Conservation (phyloP, 2,329 filamentous ascomycete species). For the Ophiostoma angusticollis region DNA sequence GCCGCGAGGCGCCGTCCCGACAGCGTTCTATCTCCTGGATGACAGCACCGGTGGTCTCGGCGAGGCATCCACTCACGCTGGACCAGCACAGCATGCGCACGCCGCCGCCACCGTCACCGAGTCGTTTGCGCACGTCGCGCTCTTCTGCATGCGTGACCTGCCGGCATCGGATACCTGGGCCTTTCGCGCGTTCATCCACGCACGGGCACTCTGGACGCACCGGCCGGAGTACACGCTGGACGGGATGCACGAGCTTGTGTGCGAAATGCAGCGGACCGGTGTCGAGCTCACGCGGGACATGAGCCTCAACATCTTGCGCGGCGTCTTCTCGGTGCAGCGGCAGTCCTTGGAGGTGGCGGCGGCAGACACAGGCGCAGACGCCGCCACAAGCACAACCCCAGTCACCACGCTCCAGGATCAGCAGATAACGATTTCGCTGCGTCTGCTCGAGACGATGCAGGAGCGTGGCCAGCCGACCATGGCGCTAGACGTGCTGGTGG, state of each 20-base stretch:
- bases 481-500: conserved; percentile 34
- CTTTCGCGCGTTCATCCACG: conserved; percentile 21
- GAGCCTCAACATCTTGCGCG: conserved; percentile 26
- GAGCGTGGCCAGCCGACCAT: conserved; percentile 32
- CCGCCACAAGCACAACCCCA: conserved; percentile 11
- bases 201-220: conserved; percentile 15
- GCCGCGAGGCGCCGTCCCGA: neutral
- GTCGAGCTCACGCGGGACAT: conserved; percentile 23
- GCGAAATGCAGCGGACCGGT: conserved; percentile 28
- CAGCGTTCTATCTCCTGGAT: neutral
- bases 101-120: neutral
- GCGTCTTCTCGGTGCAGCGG: conserved; percentile 21
- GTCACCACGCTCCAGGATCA: conserved; percentile 15
- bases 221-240: conserved; percentile 9
- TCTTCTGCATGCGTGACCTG: conserved; percentile 13
- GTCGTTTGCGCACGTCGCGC: neutral
- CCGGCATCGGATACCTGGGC: conserved; percentile 22
- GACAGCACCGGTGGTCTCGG: neutral
- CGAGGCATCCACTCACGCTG: no score
- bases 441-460: conserved; percentile 31
- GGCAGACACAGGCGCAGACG: conserved; percentile 6
- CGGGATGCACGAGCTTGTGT: conserved; percentile 19
- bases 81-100: no score
- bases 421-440: conserved; percentile 28
- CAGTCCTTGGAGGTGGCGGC: no score